A percentile compares a stretch with the other conserved stretches of the same genome.
Conservation (phyloP, 1,139 yeast genomes). For the Saccharomyces uvarum region DNA sequence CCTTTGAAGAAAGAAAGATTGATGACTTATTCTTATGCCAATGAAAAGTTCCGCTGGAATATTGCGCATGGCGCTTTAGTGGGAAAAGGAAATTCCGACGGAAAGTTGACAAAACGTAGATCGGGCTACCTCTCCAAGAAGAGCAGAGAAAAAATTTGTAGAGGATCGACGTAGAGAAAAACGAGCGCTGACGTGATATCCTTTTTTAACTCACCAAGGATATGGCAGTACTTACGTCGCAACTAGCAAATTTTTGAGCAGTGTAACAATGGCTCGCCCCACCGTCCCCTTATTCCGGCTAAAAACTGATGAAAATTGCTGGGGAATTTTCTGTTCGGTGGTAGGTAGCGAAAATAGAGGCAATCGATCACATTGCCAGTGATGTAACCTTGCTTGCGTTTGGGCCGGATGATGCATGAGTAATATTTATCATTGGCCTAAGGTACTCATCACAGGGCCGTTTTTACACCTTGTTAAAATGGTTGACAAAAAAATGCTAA, state of each 20-base stretch:
- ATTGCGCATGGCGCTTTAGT: neutral
- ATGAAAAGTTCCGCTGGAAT: neutral
- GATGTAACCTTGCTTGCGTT: neutral
- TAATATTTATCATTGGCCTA: neutral
- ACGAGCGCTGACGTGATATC: neutral
- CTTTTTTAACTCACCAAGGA: neutral
- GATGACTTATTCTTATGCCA: neutral
- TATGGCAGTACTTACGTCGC: neutral
- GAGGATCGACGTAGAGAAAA: neutral
- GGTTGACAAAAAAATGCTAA: no score
- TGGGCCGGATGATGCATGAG: neutral
- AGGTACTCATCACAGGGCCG: neutral
- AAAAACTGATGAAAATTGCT: neutral
- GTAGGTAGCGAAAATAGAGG: neutral
- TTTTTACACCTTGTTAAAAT: neutral
- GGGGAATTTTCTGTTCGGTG: neutral
- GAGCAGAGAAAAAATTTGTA: neutral
- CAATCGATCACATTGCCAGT: neutral
- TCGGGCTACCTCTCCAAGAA: neutral
- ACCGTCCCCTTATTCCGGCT: neutral
- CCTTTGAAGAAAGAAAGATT: neutral
- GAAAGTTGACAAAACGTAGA: neutral
- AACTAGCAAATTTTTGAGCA: neutral
- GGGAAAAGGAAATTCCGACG: neutral
- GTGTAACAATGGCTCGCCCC: neutral